Conservation (phyloP, 2,329 filamentous ascomycete genomes). For the Anthostomella pinea region DNA sequence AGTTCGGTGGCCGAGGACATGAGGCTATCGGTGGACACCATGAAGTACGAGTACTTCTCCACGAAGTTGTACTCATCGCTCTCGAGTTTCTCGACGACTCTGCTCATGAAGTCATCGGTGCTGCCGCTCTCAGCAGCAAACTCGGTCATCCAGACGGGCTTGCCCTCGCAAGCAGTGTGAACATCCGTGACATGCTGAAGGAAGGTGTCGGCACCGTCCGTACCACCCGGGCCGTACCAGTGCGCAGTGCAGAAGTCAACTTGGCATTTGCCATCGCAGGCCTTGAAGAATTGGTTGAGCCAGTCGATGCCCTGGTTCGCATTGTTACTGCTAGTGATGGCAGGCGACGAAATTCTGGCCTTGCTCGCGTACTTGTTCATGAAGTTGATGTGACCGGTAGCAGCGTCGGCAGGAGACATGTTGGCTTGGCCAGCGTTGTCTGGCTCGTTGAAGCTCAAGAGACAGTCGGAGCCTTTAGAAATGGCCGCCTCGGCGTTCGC, state of each 20-base stretch:
- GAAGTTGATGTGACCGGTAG: conserved; percentile 49
- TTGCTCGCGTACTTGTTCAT: conserved; percentile 55
- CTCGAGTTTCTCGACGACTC: conserved; percentile 48
- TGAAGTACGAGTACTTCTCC: conserved; percentile 58
- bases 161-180: conserved; percentile 42
- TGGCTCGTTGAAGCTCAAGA: conserved; percentile 72
- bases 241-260: conserved; percentile 62
- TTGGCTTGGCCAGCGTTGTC: conserved; percentile 61
- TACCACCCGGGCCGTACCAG: conserved; percentile 55
- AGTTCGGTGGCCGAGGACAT: conserved; percentile 39
- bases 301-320: conserved; percentile 53
- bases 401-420: conserved; percentile 50
- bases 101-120: conserved; percentile 47
- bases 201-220: conserved; percentile 46
- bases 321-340: conserved; percentile 58
- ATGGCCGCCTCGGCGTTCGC: conserved; percentile 51
- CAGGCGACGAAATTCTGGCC: conserved; percentile 55
- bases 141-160: conserved; percentile 63
- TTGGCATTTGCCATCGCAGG: conserved; percentile 50
- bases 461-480: conserved; percentile 48
- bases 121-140: conserved; percentile 52
- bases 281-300: conserved; percentile 50
- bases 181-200: conserved; percentile 51
- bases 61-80: conserved; percentile 45
- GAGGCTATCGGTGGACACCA: conserved; percentile 43